phyloP scores from a whole-genome alignment of 2,329 filamentous ascomycete species.

The Alternaria sp. region DNA sequence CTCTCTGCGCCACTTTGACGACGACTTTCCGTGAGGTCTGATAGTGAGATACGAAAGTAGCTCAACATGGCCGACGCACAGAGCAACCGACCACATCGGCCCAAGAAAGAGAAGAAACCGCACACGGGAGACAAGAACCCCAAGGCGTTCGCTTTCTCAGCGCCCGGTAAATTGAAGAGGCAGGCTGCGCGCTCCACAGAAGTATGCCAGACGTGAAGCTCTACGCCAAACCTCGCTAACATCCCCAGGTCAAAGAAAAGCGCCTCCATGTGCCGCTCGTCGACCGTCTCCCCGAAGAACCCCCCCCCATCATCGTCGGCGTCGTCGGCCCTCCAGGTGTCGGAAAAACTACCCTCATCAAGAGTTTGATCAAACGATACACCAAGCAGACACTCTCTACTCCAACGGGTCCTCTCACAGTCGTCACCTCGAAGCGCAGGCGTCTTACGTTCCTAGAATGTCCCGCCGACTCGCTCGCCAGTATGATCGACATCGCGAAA shows the following conservation, averaged over 20 bases:
- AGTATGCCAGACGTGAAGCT: constrained; percentile 55
- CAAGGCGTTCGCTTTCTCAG: constrained; percentile 87
- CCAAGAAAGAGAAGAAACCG: constrained; percentile 89
- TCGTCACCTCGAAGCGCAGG: constrained; percentile 95
- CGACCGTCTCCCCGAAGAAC: constrained; percentile 93
- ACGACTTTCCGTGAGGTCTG: background rate
- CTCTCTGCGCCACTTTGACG: constrained; percentile 4
- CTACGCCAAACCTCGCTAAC: constrained; percentile 17
- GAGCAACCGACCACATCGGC: constrained; percentile 82
- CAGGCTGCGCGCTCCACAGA: constrained; percentile 77
- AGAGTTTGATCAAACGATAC: constrained; percentile 91
- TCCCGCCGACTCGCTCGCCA: constrained; percentile 89
- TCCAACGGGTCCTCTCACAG: constrained; percentile 89
- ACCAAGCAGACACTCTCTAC: constrained; percentile 93
- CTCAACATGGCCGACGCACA: constrained; percentile 68
- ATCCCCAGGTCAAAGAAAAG: constrained; percentile 84
- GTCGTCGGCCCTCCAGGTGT: constrained; percentile 94
- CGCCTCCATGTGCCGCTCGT: constrained; percentile 94
- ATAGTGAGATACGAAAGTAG: background rate
- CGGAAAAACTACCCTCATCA: constrained; percentile 94
- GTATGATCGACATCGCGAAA: constrained; percentile 97
- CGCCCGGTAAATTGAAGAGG: constrained; percentile 80
- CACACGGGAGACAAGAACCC: constrained; percentile 76
- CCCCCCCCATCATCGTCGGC: constrained; percentile 88
- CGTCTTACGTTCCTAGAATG: constrained; percentile 96